Evolutionary conservation across 2,329 filamentous ascomycete genomes (phyloP), one percentile per base, ranked within the genome.

Genomic region (Atkinsonella hypoxylon): DNA sequence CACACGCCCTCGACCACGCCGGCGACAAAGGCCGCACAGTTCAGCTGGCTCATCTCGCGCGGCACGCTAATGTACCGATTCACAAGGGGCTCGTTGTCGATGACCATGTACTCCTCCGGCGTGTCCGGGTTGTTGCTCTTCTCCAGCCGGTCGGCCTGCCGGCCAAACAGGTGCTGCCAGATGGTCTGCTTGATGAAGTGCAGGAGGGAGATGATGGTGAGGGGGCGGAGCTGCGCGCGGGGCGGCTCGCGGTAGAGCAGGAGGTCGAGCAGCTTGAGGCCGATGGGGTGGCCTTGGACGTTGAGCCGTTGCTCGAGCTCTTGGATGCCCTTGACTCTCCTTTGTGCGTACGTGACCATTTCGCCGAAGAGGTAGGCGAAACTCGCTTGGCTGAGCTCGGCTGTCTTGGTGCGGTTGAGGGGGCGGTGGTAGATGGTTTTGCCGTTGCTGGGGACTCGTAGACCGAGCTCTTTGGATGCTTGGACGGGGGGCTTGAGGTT

Each of bases 371-470:
- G 76, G 68, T 95, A 97, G 41, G 93, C 91, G 70, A 98, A 97
- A 69, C 88, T 89, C 11, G 93, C 82, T 64, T 94, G 86, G 67
- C 89, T 95, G 58, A 94, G 81, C 74, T 97, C 91, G 52, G 87
- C 80, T 60, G 87, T 88, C 66, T 89, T 87, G 60, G 83, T 85
- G 56, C 93, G 86, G 70, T 96, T 96, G 54, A 97, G 76, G 55
- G 95, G 89, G 50, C 93, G 81, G 74, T 96, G 89, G 74, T 97
- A 98, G 72, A 98, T 97, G 57, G 89, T 95, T 73, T 97, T 97
- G 72, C 89, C 89, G 67, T 83, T 95, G 51, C 87, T 87, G 45
- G 93, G 91, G 62, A 94, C 88, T 58, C 89, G 87, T 55, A 98
- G 82, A 26, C 87, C 83, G 34, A 76, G 66, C 57, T 76, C 74